These are phyloP conservation scores for Nannochloropsis gaditana DNA, from an alignment of 108 stramenopile genomes.

Conservation along the genomic window DNA sequence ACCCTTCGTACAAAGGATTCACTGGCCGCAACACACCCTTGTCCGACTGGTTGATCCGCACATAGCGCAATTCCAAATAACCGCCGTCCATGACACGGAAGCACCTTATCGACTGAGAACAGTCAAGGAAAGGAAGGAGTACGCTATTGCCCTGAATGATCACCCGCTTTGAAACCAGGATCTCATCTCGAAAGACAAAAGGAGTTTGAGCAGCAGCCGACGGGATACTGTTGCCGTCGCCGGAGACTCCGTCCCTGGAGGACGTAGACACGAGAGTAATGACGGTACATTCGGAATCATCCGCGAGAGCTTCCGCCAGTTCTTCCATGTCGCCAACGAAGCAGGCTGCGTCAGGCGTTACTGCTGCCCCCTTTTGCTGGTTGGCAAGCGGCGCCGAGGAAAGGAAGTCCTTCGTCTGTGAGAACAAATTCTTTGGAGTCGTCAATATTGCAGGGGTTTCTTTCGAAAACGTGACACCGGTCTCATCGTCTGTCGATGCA, in stretches of 20 bases:
- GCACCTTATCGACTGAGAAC: background rate
- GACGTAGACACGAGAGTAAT: background rate
- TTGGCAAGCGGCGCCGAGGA: background rate
- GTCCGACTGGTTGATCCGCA: background rate
- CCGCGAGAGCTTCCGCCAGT: background rate
- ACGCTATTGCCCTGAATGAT: slow-evolving; percentile 6
- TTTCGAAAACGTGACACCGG: too few species aligned
- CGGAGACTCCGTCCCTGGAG: background rate
- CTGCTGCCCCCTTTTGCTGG: background rate
- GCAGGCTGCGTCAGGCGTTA: background rate
- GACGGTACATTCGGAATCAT: background rate
- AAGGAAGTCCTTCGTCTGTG: background rate
- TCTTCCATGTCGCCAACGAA: background rate
- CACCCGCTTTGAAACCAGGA: background rate
- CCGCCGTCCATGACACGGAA: background rate
- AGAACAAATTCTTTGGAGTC: too few species aligned
- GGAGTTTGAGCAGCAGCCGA: background rate
- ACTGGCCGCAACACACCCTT: background rate
- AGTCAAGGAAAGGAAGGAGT: background rate
- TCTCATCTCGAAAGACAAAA: background rate
- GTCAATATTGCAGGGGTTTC: too few species aligned
- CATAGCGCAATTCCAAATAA: background rate
- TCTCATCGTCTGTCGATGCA: too few species aligned
- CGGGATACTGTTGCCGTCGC: background rate
- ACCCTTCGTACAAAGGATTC: background rate